Percentiles rank a stretch among this genome's conserved stretches.
Conservation (phyloP, 495 filamentous ascomycete species). For the Xylaria longipes region DNA sequence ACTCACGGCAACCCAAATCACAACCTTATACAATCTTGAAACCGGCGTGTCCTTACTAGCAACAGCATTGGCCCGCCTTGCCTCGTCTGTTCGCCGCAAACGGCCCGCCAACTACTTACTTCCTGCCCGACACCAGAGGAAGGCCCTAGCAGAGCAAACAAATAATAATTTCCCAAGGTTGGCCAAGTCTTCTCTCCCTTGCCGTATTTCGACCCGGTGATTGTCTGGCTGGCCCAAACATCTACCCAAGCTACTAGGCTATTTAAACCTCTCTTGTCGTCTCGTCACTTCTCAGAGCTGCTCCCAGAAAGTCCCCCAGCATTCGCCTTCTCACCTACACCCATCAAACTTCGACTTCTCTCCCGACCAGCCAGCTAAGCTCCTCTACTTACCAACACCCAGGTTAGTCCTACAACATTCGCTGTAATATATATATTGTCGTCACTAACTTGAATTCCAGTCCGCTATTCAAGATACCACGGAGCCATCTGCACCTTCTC, state of each 20-base stretch:
- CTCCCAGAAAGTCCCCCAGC: background rate
- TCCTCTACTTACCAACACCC: background rate
- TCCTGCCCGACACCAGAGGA: conserved; percentile 29
- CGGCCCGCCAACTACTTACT: conserved; percentile 24
- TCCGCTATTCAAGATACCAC: background rate
- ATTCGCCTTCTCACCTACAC: background rate
- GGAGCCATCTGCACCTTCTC: conserved; percentile 5
- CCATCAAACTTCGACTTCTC: background rate
- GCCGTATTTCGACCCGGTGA: background rate
- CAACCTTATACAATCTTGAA: background rate
- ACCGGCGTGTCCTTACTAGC: background rate
- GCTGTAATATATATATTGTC: background rate
- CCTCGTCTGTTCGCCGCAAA: conserved; percentile 24
- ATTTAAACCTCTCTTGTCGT: conserved; percentile 9
- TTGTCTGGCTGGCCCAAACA: conserved; percentile 11
- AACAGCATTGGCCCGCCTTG: background rate
- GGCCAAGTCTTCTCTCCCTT: background rate
- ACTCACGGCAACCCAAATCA: background rate
- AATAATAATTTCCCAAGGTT: conserved; percentile 27
- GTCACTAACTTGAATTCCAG: background rate
- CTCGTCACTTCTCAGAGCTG: conserved; percentile 12
- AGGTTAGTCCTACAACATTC: background rate
- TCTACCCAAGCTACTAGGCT: background rate
- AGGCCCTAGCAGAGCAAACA: conserved; percentile 32
- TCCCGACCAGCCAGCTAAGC: background rate